Percentiles rank a stretch among this genome's conserved stretches.
These are phyloP conservation scores for Candida fluviatilis DNA, from an alignment of 805 yeast species.

Conservation along the genomic window DNA sequence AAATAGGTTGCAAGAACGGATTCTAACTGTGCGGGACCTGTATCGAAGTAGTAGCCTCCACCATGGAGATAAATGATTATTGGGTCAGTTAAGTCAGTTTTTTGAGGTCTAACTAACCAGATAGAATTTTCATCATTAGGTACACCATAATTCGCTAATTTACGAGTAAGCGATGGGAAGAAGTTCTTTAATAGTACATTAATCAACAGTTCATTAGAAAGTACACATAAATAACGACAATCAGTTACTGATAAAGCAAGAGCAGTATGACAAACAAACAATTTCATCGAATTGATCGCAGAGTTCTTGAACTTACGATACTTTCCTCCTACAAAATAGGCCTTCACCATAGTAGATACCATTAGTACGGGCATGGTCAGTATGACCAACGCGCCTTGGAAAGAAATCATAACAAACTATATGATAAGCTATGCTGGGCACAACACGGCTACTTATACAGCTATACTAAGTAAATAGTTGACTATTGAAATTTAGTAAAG, in stretches of 20 bases:
- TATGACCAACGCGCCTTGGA: not conserved
- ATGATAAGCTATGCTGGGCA: too few relatives aligned
- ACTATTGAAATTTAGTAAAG: too few relatives aligned
- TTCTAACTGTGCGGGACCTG: constrained; percentile 24
- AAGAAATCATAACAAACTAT: not conserved
- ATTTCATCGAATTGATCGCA: not conserved
- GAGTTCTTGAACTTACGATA: constrained; percentile 2
- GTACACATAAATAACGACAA: not conserved
- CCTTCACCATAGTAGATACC: not conserved
- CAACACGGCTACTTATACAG: too few relatives aligned
- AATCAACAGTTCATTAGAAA: not conserved
- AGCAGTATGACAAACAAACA: not conserved
- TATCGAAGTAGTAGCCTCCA: constrained; percentile 33
- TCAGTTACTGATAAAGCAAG: not conserved
- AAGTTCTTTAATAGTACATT: constrained; percentile 5
- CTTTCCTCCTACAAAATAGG: constrained; percentile 1
- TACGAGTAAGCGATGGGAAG: constrained; percentile 11
- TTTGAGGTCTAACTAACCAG: constrained; percentile 31
- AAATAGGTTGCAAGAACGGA: constrained; percentile 21
- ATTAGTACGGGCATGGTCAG: not conserved
- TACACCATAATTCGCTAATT: constrained; percentile 24
- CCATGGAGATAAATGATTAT: constrained; percentile 33
- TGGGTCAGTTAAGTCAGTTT: constrained; percentile 23
- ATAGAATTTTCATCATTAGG: constrained; percentile 22
- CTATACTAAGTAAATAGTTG: too few relatives aligned